These are phyloP conservation scores for Metahyphopichia silvanorum DNA, from an alignment of 805 yeast species.

Conservation along the genomic window DNA sequence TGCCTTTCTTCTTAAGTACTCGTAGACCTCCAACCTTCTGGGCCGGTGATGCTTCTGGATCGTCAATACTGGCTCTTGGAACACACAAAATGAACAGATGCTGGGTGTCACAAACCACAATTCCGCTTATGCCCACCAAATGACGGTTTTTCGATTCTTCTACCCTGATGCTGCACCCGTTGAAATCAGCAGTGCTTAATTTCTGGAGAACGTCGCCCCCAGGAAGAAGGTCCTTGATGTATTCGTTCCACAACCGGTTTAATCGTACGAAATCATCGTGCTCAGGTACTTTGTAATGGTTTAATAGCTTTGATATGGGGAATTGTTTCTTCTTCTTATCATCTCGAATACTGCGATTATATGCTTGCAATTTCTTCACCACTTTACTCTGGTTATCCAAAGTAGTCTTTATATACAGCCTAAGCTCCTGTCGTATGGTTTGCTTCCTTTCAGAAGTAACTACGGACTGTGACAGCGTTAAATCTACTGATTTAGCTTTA, in stretches of 20 bases:
- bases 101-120: conserved; percentile 82
- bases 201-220: conserved; percentile 40
- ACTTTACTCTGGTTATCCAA: conserved; percentile 37
- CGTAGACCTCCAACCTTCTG: conserved; percentile 59
- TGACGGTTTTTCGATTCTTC: conserved; percentile 53
- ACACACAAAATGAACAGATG: conserved; percentile 63
- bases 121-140: conserved; percentile 63
- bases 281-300: conserved; percentile 28
- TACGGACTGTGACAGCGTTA: too few relatives aligned
- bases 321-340: conserved; percentile 18
- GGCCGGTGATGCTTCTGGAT: conserved; percentile 23
- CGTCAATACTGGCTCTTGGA: conserved; percentile 31
- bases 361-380: conserved; percentile 33
- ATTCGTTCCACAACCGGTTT: conserved; percentile 70
- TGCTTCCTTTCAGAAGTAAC: conserved; percentile 19
- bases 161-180: conserved; percentile 69
- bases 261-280: conserved; percentile 53
- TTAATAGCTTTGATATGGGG: conserved; percentile 18
- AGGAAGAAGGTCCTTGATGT: conserved; percentile 54
- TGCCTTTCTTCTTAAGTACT: conserved; percentile 63
- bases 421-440: conserved; percentile 40
- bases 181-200: conserved; percentile 74
- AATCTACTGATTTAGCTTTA: too few relatives aligned
- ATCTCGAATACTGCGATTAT: conserved; percentile 13
- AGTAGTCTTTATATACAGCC: conserved; percentile 35